Conservation (phyloP, 257 asterid genomes). For the Avicennia marina region DNA sequence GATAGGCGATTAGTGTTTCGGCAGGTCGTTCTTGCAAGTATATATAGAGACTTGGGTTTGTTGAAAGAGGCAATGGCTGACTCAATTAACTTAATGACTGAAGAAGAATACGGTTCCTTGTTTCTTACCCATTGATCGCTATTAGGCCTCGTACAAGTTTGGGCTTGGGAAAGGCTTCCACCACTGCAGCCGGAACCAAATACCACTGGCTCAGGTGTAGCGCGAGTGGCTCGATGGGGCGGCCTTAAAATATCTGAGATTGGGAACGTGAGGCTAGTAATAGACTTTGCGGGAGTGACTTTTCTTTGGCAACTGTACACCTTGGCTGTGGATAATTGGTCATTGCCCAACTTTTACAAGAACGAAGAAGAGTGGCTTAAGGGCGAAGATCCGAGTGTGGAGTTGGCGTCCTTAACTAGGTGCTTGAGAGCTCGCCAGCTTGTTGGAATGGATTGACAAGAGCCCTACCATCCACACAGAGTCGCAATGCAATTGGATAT, state of each 20-base stretch:
- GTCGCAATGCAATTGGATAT: neutral
- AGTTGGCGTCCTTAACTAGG: conserved; percentile 19
- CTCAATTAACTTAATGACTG: neutral
- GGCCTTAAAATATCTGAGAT: neutral
- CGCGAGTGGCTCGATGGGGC: conserved; percentile 34
- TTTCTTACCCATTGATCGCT: conserved; percentile 28
- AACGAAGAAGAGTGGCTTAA: conserved; percentile 21
- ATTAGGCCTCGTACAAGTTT: conserved; percentile 32
- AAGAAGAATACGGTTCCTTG: conserved; percentile 1
- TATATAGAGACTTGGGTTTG: conserved; percentile 35
- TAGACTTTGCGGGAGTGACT: conserved; percentile 23
- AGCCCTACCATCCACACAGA: neutral
- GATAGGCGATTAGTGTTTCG: conserved; percentile 39
- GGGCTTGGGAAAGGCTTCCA: conserved; percentile 47
- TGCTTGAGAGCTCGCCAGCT: conserved; percentile 9
- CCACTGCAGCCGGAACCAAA: conserved; percentile 28
- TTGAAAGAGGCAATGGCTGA: conserved; percentile 25
- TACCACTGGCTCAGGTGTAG: conserved; percentile 1
- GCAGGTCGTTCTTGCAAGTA: conserved; percentile 32
- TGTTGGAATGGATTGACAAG: neutral
- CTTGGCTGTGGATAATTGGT: conserved; percentile 25
- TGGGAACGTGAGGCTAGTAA: conserved; percentile 26
- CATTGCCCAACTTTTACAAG: conserved; percentile 21
- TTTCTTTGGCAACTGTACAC: conserved; percentile 37
- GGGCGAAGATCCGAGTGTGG: conserved; percentile 7